These are phyloP conservation scores for Olyra latifolia DNA, from an alignment of 176 grass and related monocot genomes.

Conservation along the genomic window DNA sequence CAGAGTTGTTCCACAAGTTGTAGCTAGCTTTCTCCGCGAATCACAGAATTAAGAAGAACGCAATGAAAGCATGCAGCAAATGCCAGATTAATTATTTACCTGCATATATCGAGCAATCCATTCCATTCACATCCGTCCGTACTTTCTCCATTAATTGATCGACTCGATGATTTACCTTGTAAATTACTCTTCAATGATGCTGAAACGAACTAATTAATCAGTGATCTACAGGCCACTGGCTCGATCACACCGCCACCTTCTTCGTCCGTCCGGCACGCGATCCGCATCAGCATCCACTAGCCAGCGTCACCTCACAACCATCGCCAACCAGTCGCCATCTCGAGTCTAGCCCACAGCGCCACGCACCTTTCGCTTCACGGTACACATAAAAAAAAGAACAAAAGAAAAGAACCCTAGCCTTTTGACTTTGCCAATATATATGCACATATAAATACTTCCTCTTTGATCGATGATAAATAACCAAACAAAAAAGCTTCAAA, in stretches of 20 bases:
- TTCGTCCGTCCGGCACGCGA: constrained; percentile 4
- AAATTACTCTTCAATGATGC: constrained; percentile 22
- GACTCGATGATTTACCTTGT: not conserved
- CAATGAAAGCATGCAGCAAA: not conserved
- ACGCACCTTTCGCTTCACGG: not conserved
- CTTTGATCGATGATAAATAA: not conserved
- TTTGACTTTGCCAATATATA: not conserved
- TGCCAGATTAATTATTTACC: not conserved
- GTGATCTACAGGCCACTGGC: not conserved
- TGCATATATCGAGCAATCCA: not conserved
- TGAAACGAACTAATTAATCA: not conserved
- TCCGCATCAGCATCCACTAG: constrained; percentile 38
- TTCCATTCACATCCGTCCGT: not conserved
- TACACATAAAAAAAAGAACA: not conserved
- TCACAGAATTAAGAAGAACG: no score
- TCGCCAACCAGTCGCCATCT: not conserved
- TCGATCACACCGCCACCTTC: constrained; percentile 13
- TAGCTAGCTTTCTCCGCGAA: no score
- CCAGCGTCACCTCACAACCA: constrained; percentile 11
- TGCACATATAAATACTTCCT: not conserved
- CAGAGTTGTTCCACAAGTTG: not conserved
- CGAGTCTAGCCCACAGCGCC: not conserved
- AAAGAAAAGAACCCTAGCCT: not conserved
- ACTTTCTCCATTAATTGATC: not conserved
- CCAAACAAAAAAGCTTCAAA: not conserved